phyloP scores from a whole-genome alignment of 148 eudicot genomes.

The Vaccinium vitisidaea region DNA sequence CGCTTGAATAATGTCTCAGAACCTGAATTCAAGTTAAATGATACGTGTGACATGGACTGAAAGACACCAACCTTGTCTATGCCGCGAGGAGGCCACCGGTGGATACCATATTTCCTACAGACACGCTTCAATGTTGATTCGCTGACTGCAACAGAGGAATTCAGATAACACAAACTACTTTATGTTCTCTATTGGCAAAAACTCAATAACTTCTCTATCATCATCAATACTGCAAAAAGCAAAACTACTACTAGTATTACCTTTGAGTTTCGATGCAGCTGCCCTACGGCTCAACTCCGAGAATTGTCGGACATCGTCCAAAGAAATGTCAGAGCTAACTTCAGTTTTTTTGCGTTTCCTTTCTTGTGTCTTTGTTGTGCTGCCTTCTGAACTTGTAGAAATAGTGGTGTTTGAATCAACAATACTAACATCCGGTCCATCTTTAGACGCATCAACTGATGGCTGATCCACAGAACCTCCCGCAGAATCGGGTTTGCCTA shows the following conservation, averaged over 20 bases:
- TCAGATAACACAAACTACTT: background rate
- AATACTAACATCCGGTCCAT: background rate
- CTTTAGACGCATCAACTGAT: too few relatives aligned
- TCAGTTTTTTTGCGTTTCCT: background rate
- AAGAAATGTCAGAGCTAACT: background rate
- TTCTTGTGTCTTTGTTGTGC: background rate
- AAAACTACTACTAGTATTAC: background rate
- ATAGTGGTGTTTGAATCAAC: background rate
- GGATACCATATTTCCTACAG: background rate
- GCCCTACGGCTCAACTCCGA: background rate
- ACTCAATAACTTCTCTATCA: background rate
- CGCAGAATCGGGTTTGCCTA: too few relatives aligned
- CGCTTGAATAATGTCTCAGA: background rate
- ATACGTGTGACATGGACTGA: background rate
- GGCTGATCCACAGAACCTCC: too few relatives aligned
- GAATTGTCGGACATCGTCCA: background rate
- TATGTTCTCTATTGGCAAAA: background rate
- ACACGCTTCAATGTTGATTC: background rate
- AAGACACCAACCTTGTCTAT: background rate
- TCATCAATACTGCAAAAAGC: too few relatives aligned
- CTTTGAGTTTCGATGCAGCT: background rate
- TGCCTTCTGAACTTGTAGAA: background rate
- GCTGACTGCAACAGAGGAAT: background rate
- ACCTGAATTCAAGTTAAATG: background rate
- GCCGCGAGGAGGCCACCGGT: background rate